These are phyloP conservation scores for Kuraishia borneana DNA, from an alignment of 805 yeast species.

Conservation along the genomic window DNA sequence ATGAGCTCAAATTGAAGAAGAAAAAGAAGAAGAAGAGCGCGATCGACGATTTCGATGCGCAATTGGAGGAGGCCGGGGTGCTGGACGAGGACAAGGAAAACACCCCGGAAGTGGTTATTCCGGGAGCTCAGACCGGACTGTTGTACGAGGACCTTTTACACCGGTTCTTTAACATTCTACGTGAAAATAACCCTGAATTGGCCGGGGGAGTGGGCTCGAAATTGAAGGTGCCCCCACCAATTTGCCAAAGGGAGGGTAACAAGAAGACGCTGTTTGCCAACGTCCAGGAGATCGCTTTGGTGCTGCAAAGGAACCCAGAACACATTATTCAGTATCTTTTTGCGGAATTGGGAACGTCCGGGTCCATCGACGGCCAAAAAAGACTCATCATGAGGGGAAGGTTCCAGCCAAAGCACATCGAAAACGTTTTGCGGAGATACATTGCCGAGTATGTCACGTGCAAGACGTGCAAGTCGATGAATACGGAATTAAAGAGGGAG, in stretches of 20 bases:
- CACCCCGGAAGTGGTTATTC: conserved; percentile 15
- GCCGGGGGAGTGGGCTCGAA: conserved; percentile 93
- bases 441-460: conserved; percentile 96
- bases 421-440: conserved; percentile 90
- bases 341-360: conserved; percentile 99
- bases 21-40: conserved; percentile 48
- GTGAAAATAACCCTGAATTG: conserved; percentile 92
- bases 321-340: conserved; percentile 93
- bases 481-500: conserved; percentile 92
- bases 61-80: conserved; percentile 83
- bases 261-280: conserved; percentile 95
- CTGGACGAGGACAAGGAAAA: conserved; percentile 32
- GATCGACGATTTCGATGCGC: conserved; percentile 77
- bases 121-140: conserved; percentile 18
- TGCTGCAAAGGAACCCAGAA: conserved; percentile 92
- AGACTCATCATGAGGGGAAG: conserved; percentile 96
- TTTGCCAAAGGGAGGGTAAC: conserved; percentile 93
- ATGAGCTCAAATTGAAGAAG: conserved; percentile 70
- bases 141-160: conserved; percentile 61
- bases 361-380: conserved; percentile 96
- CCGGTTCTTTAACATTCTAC: conserved; percentile 78
- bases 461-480: conserved; percentile 97
- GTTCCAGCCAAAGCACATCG: conserved; percentile 96
- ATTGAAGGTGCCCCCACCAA: conserved; percentile 95
- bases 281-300: conserved; percentile 88